Conservation (phyloP, 805 yeast species). For the Nadsonia fulvescens region DNA sequence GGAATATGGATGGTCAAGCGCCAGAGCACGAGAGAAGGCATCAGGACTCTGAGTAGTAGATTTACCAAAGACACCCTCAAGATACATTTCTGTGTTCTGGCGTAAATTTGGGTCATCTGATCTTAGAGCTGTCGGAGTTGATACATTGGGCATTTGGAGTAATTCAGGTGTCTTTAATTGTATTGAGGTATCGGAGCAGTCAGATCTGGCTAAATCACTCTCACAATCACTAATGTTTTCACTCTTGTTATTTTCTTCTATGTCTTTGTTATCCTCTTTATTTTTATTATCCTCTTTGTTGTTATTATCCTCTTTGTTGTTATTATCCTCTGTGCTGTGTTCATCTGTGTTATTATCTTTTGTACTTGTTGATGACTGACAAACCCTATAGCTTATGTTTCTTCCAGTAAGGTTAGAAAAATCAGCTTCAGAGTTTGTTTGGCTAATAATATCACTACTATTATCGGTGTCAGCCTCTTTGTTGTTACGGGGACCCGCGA, state of each 20-base stretch:
- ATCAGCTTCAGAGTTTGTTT: slow-evolving; percentile 2
- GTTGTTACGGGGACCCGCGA: slow-evolving; percentile 2
- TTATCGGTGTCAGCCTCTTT: slow-evolving; percentile 1
- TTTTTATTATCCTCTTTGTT: neutral
- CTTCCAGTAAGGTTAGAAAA: slow-evolving; percentile 1
- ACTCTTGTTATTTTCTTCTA: neutral
- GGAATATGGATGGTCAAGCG: too few species aligned
- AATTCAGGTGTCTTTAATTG: neutral
- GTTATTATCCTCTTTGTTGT: neutral
- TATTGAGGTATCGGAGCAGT: slow-evolving; percentile 1
- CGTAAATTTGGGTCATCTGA: too few species aligned
- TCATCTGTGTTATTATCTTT: slow-evolving; percentile 1
- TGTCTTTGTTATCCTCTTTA: neutral
- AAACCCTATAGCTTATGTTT: slow-evolving; percentile 3
- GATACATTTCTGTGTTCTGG: neutral
- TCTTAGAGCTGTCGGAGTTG: neutral
- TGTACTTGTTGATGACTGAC: neutral
- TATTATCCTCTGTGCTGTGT: slow-evolving; percentile 1
- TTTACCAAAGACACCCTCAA: neutral
- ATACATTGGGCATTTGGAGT: neutral
- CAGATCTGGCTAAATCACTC: too few species aligned
- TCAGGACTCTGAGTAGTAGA: neutral
- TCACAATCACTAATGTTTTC: slow-evolving; percentile 1
- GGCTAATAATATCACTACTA: neutral
- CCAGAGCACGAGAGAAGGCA: too few species aligned